Base-by-base conservation (phyloP, 768 basidiomycete genomes). In the Tulasnella sp. region DNA sequence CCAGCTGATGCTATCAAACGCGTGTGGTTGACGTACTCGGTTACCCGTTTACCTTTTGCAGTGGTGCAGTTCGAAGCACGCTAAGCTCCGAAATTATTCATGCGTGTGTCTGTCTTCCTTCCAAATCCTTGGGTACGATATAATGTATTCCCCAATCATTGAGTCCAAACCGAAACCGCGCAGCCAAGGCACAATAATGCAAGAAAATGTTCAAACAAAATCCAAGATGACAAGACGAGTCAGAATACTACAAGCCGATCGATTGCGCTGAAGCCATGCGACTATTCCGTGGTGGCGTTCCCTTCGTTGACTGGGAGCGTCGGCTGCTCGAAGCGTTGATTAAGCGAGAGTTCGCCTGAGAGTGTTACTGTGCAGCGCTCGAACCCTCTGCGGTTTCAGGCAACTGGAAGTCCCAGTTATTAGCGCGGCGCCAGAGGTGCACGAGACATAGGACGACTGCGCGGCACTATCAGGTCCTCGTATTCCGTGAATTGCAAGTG, bases 31-130 rank as follows among this genome's bases (percentile, higher is more conserved):
- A 22, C 63, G 32, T 29, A 26, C 32, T 39, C 66, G 19, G 59
- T 64, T 44, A 59, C 39, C 19, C 73, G 32, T 70, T 47, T 75
- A 71, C 74, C 75, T 67, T 19, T 36, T 75, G 0, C 36, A 90
- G 90, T 91, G 89, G 89, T 90, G 2, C 90, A 91, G 82, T 90
- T 90, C 74, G 92, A 94, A 81, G 92, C 92, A 52, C 88, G 92
- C 77, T 94, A 78, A 44, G 52, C 9, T 59, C 52, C 52, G 52
- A 59, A n/a, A 59, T 59, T 59, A 59, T 29, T 29, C 12, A 16
- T 29, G 52, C 52, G 11, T 59, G 52, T 47, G n/a, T n/a, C n/a
- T n/a, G n/a, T 12, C 29, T 59, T 32, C 52, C 22, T 59, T 22
- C 26, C 1, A 12, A 29, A 7, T 59, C 26, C 32, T 59, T 59